Percentiles rank a stretch among this genome's conserved stretches.
phyloP scores from a whole-genome alignment of 2,329 filamentous ascomycete species.

The Eutypa lata region DNA sequence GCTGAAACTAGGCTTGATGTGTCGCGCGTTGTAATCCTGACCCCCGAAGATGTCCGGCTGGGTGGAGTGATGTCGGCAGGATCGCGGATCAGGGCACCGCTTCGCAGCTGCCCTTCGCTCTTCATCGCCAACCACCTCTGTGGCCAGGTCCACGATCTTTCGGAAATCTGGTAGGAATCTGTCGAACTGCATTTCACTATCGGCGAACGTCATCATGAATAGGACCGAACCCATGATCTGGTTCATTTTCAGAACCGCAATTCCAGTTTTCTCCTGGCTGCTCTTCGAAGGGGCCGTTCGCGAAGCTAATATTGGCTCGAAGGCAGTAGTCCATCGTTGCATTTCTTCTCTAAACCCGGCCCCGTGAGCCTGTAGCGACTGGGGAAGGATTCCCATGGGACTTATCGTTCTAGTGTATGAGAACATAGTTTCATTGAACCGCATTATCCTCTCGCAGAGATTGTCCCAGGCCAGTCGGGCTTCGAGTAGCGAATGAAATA shows the following conservation, averaged over 20 bases:
- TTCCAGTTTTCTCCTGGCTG: slow-evolving; percentile 56
- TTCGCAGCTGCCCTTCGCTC: slow-evolving; percentile 48
- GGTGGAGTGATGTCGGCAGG: slow-evolving; percentile 39
- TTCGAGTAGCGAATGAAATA: slow-evolving; percentile 49
- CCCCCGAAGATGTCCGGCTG: slow-evolving; percentile 37
- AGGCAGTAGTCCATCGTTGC: slow-evolving; percentile 53
- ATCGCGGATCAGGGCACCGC: slow-evolving; percentile 40
- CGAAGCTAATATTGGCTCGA: slow-evolving; percentile 50
- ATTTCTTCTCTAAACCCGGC: slow-evolving; percentile 47
- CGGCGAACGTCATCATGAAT: slow-evolving; percentile 59
- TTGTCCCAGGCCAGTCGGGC: slow-evolving; percentile 56
- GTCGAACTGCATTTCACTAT: slow-evolving; percentile 58
- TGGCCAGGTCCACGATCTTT: slow-evolving; percentile 53
- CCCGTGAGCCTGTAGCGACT: slow-evolving; percentile 45
- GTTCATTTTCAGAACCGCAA: slow-evolving; percentile 61
- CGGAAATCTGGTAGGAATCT: slow-evolving; percentile 49
- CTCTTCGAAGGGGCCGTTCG: slow-evolving; percentile 46
- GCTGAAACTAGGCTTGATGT: slow-evolving; percentile 61
- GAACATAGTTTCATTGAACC: slow-evolving; percentile 56
- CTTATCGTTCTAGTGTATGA: slow-evolving; percentile 43
- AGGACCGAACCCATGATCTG: slow-evolving; percentile 57
- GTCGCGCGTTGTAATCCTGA: slow-evolving; percentile 41
- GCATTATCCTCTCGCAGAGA: slow-evolving; percentile 53
- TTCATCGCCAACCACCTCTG: slow-evolving; percentile 58
- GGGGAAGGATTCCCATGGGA: slow-evolving; percentile 51